phyloP scores from a whole-genome alignment of 129 eudicot species.

The Daucus carota region DNA sequence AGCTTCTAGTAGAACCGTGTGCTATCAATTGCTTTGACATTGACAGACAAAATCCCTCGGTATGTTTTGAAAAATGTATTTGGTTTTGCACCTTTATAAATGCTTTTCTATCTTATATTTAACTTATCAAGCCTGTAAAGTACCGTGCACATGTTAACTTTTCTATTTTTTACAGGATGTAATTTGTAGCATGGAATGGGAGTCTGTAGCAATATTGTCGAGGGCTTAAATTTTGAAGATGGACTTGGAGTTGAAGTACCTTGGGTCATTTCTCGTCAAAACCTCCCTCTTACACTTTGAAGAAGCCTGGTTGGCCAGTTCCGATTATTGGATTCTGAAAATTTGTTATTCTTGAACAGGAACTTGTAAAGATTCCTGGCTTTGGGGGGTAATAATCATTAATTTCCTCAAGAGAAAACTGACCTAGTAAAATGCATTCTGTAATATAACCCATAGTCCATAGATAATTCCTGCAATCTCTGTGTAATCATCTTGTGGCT shows the following conservation, averaged over 20 bases:
- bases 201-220: constrained; percentile 63
- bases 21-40: constrained; percentile 94
- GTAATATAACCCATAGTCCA: too few species aligned
- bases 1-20: constrained; percentile 81
- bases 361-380: neutral
- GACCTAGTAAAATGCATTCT: neutral
- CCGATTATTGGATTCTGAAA: neutral
- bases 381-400: neutral
- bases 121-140: neutral
- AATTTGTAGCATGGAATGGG: constrained; percentile 94
- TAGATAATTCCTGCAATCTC: neutral
- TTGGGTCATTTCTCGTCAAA: neutral
- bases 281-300: neutral
- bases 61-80: constrained; percentile 28
- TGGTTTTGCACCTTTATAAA: neutral
- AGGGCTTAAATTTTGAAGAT: constrained; percentile 39
- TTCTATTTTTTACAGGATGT: constrained; percentile 45
- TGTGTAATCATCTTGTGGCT: neutral
- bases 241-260: neutral
- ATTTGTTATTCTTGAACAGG: neutral
- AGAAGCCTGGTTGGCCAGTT: neutral
- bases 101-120: neutral
- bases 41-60: constrained; percentile 75
- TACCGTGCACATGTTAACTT: neutral
- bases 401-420: neutral